These are phyloP conservation scores for Camelina hispida DNA, from an alignment of 345 rosid species.

Conservation along the genomic window DNA sequence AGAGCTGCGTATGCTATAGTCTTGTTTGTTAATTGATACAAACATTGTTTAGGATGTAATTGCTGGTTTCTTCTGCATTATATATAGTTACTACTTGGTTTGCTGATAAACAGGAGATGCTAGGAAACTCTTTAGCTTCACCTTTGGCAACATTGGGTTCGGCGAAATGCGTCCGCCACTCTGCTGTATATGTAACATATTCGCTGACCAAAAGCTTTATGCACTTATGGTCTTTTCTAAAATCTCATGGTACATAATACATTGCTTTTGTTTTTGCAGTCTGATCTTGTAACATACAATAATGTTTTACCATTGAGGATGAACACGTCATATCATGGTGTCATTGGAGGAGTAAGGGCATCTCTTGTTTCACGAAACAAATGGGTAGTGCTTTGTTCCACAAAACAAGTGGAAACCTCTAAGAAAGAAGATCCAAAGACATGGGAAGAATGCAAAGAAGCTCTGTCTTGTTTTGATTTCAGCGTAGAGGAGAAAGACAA, in stretches of 20 bases:
- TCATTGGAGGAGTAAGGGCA: constrained; percentile 28
- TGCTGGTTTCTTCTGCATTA: background rate
- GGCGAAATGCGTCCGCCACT: constrained; percentile 25
- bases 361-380: constrained; percentile 45
- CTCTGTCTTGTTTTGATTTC: constrained; percentile 65
- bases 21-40: background rate
- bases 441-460: constrained; percentile 86
- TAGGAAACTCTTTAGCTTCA: constrained; percentile 61
- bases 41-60: constrained; percentile 4
- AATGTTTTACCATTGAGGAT: constrained; percentile 34
- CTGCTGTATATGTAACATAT: constrained; percentile 49
- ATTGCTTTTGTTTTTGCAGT: constrained; percentile 50
- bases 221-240: background rate
- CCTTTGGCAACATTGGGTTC: constrained; percentile 53
- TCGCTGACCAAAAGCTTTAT: background rate
- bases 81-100: background rate
- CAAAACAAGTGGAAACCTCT: constrained; percentile 45
- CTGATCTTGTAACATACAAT: constrained; percentile 44
- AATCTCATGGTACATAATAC: background rate
- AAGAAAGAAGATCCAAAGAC: constrained; percentile 62
- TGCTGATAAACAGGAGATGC: constrained; percentile 54
- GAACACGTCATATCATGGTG: constrained; percentile 37
- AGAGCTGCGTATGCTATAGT: background rate
- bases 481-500: constrained; percentile 74
- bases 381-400: constrained; percentile 51